A percentile compares a stretch with the other conserved stretches of the same genome.
Evolutionary conservation across 2,329 filamentous ascomycete species (phyloP).

Genomic region (Ascochyta pisi): DNA sequence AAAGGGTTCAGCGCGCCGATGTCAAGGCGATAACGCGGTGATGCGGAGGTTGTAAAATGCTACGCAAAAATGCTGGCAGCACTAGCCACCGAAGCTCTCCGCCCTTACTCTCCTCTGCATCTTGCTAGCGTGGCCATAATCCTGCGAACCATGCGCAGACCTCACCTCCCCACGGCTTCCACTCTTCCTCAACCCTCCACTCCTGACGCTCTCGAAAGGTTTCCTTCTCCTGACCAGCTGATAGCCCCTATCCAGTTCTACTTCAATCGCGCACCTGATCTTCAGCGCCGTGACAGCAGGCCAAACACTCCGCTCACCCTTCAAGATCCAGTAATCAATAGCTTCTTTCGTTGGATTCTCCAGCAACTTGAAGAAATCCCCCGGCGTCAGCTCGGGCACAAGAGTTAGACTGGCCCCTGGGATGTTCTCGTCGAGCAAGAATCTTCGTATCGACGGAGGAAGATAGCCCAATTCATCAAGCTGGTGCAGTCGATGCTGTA

Average conservation of each 20-base stretch:
- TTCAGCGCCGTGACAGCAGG: conserved; percentile 83
- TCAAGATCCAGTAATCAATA: conserved; percentile 82
- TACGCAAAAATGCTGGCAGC: neutral
- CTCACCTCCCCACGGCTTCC: conserved; percentile 30
- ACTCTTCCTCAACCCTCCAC: conserved; percentile 29
- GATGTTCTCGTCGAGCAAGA: conserved; percentile 82
- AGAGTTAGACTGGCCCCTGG: conserved; percentile 80
- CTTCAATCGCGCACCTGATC: conserved; percentile 83
- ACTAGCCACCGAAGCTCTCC: conserved; percentile 35
- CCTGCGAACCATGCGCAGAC: conserved; percentile 20
- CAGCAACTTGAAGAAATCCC: conserved; percentile 79
- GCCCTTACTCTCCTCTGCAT: conserved; percentile 31
- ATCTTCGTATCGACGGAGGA: conserved; percentile 72
- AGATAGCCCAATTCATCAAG: conserved; percentile 79
- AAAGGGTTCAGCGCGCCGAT: conserved; percentile 1
- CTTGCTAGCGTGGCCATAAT: conserved; percentile 9
- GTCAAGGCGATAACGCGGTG: neutral
- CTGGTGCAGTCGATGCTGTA: conserved; percentile 81
- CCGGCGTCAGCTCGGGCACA: conserved; percentile 76
- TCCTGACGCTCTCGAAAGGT: conserved; percentile 45
- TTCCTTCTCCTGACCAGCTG: conserved; percentile 72
- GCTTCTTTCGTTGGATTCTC: conserved; percentile 79
- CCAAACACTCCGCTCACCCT: conserved; percentile 90
- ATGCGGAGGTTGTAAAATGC: too few species aligned
- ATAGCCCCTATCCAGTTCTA: conserved; percentile 85